Conservation (phyloP, 2,329 filamentous ascomycete genomes). For the Trichoderma breve region DNA sequence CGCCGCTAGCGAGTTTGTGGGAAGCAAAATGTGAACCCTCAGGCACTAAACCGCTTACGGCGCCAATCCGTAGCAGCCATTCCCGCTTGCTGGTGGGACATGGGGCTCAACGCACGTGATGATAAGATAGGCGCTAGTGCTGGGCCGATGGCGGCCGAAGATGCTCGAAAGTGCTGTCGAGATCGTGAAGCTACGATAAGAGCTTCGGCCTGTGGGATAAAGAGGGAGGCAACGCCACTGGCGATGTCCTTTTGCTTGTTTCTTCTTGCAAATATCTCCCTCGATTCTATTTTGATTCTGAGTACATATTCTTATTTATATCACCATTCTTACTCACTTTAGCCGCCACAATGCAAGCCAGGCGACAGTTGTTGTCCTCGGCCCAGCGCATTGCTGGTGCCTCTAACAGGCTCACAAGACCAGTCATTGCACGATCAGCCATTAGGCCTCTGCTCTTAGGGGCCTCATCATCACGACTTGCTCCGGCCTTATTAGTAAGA, state of each 20-base stretch:
- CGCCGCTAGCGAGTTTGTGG: conserved; percentile 44
- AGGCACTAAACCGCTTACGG: conserved; percentile 36
- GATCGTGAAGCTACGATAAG: conserved; percentile 28
- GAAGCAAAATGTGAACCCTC: conserved; percentile 46
- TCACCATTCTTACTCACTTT: conserved; percentile 4
- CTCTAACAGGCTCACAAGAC: conserved; percentile 31
- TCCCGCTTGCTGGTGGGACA: conserved; percentile 27
- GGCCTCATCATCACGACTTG: conserved; percentile 28
- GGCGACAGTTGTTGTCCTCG: conserved; percentile 40
- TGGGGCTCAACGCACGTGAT: conserved; percentile 39
- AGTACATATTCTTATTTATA: background rate
- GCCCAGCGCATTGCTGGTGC: conserved; percentile 39
- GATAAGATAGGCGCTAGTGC: conserved; percentile 32
- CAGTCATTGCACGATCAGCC: conserved; percentile 30
- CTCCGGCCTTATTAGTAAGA: conserved; percentile 45
- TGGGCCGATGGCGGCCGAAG: conserved; percentile 33
- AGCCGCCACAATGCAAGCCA: conserved; percentile 41
- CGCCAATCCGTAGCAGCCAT: conserved; percentile 21
- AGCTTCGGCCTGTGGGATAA: background rate
- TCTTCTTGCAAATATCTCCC: background rate
- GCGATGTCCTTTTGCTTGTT: background rate
- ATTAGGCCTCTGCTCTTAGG: background rate
- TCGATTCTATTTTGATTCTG: background rate
- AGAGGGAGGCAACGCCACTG: background rate
- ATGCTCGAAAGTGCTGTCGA: conserved; percentile 40